Percentiles rank a stretch among this genome's conserved stretches.
Conservation (phyloP, 2,329 filamentous ascomycete species). For the Decorospora gaudefroyi region DNA sequence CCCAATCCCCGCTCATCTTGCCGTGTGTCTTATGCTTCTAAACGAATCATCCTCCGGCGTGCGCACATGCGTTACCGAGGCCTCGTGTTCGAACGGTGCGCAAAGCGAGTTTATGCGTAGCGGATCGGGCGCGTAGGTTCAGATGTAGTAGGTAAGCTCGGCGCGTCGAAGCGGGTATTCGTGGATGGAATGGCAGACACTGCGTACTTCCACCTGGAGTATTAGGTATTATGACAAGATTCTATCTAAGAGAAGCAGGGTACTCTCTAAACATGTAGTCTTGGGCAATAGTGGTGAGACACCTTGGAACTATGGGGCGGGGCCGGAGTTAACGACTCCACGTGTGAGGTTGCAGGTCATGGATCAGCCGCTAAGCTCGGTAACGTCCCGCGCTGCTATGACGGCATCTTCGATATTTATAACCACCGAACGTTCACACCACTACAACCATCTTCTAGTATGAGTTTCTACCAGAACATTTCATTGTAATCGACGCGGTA, state of each 20-base stretch:
- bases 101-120: not conserved
- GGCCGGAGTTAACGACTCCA: constrained; percentile 20
- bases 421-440: too few species aligned
- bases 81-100: not conserved
- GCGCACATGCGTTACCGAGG: not conserved
- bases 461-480: too few species aligned
- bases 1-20: constrained; percentile 37
- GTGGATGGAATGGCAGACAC: constrained; percentile 7
- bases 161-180: constrained; percentile 16
- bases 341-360: constrained; percentile 20
- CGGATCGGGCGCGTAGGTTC: constrained; percentile 1
- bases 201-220: too few species aligned
- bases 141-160: constrained; percentile 8
- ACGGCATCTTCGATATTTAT: constrained; percentile 26
- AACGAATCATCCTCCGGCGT: constrained; percentile 25
- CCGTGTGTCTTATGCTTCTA: constrained; percentile 19
- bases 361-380: constrained; percentile 16
- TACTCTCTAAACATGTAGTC: too few species aligned
- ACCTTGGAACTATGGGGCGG: constrained; percentile 13
- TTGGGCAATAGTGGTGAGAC: too few species aligned
- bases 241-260: too few species aligned
- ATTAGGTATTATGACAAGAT: too few species aligned
- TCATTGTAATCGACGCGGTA: too few species aligned
- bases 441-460: too few species aligned
- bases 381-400: constrained; percentile 19